phyloP scores from a whole-genome alignment of 805 yeast genomes.

The Yueomyces sinensis region DNA sequence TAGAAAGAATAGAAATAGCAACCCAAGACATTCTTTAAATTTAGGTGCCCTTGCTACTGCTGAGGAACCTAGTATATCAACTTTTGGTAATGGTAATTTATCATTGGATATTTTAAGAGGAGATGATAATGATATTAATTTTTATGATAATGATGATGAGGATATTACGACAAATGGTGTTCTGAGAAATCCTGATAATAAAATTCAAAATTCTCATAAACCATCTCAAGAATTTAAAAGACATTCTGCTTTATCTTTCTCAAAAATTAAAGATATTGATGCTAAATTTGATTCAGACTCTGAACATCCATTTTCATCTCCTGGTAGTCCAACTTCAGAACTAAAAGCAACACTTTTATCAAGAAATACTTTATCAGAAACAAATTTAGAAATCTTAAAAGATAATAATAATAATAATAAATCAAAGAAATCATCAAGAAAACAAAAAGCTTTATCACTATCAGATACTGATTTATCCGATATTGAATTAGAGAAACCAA shows the following conservation, averaged over 20 bases:
- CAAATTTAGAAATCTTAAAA: neutral
- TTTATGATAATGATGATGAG: neutral
- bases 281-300: neutral
- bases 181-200: neutral
- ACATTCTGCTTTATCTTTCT: neutral
- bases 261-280: neutral
- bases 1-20: neutral
- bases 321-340: neutral
- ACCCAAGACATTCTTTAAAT: neutral
- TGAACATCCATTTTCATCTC: neutral
- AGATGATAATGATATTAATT: neutral
- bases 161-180: neutral
- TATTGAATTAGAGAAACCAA: neutral
- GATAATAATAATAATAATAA: conserved; percentile 11
- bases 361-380: conserved; percentile 1
- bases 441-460: neutral
- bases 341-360: neutral
- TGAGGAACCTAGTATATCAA: conserved; percentile 29
- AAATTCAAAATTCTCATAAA: neutral
- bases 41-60: conserved; percentile 11
- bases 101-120: conserved; percentile 24
- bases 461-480: neutral
- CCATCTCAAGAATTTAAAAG: neutral
- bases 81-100: conserved; percentile 44
- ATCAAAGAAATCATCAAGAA: conserved; percentile 8